phyloP scores from a whole-genome alignment of 2,329 filamentous ascomycete species.

The Penicillium griseofulvum region DNA sequence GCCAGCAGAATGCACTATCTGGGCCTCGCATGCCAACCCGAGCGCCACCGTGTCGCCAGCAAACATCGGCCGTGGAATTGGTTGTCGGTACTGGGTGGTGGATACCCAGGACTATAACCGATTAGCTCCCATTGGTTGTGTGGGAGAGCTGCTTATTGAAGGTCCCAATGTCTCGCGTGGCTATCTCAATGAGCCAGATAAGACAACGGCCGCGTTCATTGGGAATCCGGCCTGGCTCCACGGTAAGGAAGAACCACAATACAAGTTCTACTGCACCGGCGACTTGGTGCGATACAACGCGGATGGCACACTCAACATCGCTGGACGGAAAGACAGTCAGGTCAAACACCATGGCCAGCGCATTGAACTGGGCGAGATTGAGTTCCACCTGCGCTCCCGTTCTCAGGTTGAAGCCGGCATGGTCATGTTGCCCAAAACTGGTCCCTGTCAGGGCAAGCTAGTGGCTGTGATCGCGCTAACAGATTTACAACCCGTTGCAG shows the following conservation, averaged over 20 bases:
- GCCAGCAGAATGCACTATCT: constrained; percentile 12
- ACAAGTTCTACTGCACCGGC: background rate
- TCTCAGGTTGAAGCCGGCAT: background rate
- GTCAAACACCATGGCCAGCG: background rate
- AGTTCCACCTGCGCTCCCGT: background rate
- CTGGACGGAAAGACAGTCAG: background rate
- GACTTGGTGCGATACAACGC: background rate
- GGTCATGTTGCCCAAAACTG: background rate
- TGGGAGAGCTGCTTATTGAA: background rate
- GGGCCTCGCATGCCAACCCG: background rate
- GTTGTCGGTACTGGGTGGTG: constrained; percentile 33
- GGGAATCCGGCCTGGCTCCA: constrained; percentile 19
- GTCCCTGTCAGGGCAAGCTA: background rate
- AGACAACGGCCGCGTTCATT: constrained; percentile 26
- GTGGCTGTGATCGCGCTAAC: background rate
- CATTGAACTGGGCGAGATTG: background rate
- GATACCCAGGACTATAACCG: constrained; percentile 13
- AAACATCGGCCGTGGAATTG: constrained; percentile 32
- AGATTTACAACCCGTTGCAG: background rate
- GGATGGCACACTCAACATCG: background rate
- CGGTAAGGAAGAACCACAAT: background rate
- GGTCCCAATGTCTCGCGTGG: background rate
- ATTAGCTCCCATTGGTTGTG: too few relatives aligned
- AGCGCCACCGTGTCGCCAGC: background rate
- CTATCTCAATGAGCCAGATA: constrained; percentile 16